A percentile compares a stretch with the other conserved stretches of the same genome.
These are phyloP conservation scores for Cryphonectria carpinicola DNA, from an alignment of 2,329 filamentous ascomycete genomes.

Conservation along the genomic window DNA sequence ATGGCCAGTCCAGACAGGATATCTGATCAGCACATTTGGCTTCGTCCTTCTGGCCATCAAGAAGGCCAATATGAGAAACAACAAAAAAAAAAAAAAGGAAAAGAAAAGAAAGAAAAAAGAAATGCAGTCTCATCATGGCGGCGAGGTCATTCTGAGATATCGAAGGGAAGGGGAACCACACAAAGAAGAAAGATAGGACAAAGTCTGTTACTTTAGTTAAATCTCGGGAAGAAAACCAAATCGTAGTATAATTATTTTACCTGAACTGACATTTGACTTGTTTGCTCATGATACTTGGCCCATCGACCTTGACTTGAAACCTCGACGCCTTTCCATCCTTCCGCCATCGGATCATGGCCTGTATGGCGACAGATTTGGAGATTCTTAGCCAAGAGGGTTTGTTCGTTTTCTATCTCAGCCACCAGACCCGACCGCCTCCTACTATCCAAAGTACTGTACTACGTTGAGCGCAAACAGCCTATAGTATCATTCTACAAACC, in stretches of 20 bases:
- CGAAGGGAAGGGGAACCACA: background rate
- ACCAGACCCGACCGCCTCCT: background rate
- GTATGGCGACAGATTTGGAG: too few species aligned
- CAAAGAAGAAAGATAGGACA: background rate
- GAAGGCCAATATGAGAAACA: background rate
- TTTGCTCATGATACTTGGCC: background rate
- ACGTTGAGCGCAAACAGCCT: background rate
- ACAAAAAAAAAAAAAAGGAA: background rate
- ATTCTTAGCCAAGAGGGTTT: background rate
- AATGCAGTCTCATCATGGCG: background rate
- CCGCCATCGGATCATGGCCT: too few species aligned
- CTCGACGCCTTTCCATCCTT: background rate
- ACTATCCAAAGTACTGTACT: background rate
- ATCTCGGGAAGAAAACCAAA: background rate
- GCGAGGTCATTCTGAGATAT: background rate
- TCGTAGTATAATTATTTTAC: background rate
- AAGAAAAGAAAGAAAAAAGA: background rate
- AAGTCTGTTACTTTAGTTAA: background rate
- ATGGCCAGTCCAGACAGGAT: slow-evolving; percentile 7
- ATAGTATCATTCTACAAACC: background rate
- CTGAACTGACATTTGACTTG: background rate
- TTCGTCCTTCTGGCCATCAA: background rate
- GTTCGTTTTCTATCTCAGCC: background rate
- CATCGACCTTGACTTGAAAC: too few species aligned
- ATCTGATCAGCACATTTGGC: background rate